Evolutionary conservation across 78 protist genomes (phyloP).

Genomic region (Acrasis kona): DNA sequence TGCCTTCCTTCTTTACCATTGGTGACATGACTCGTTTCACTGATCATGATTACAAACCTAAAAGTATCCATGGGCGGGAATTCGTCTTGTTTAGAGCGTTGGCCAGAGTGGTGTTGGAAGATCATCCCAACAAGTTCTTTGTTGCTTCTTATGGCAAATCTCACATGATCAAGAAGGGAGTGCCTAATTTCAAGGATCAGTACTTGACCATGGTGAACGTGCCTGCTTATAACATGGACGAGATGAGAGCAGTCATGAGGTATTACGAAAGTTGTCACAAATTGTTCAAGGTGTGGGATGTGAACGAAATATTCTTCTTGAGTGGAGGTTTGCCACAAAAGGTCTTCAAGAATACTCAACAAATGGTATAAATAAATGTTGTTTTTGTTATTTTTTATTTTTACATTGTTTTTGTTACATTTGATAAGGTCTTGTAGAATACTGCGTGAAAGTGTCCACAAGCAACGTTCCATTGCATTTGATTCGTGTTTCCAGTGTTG

Average conservation of each 20-base stretch:
- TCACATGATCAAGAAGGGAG: neutral
- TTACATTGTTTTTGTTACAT: too few species aligned
- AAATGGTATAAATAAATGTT: neutral
- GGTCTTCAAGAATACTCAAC: neutral
- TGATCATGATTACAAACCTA: too few species aligned
- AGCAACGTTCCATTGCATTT: too few species aligned
- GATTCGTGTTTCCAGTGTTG: too few species aligned
- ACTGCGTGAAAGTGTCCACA: too few species aligned
- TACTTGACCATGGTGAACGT: neutral
- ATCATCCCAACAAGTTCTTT: neutral
- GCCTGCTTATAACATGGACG: neutral
- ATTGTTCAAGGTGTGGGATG: neutral
- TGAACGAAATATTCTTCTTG: neutral
- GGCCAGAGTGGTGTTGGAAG: neutral
- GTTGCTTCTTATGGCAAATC: neutral
- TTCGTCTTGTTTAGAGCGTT: neutral
- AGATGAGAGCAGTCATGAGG: neutral
- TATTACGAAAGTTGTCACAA: neutral
- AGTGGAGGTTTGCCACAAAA: neutral
- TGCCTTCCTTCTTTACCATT: neutral
- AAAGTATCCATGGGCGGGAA: neutral
- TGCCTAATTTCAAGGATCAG: neutral
- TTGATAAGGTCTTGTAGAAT: too few species aligned
- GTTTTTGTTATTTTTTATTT: neutral
- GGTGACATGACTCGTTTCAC: neutral